Percentiles rank a stretch among this genome's conserved stretches.
Conservation (phyloP, 306 rosid species). For the Phaseolus lunatus region DNA sequence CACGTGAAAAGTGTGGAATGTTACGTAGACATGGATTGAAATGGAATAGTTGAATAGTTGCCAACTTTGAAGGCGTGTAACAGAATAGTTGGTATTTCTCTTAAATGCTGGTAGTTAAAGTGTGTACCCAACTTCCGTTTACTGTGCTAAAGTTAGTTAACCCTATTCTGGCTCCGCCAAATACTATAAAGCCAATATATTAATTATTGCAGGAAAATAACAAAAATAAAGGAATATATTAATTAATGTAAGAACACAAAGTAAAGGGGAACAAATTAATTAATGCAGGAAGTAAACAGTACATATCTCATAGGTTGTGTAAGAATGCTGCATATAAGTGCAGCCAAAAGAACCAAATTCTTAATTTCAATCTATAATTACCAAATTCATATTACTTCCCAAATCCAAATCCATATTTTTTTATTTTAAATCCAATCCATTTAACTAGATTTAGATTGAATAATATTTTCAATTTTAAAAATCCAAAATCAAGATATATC, state of each 20-base stretch:
- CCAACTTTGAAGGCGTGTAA: constrained; percentile 12
- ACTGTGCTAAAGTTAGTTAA: constrained; percentile 20
- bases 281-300: background rate
- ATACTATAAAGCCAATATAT: background rate
- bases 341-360: too few relatives aligned
- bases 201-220: background rate
- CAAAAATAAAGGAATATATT: background rate
- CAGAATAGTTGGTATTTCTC: background rate
- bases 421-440: too few relatives aligned
- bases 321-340: too few relatives aligned
- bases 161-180: constrained; percentile 3
- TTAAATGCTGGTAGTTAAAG: constrained; percentile 1
- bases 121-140: background rate
- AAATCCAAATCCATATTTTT: too few relatives aligned
- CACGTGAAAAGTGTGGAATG: constrained; percentile 7
- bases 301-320: constrained; percentile 9
- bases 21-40: background rate
- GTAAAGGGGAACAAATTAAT: background rate
- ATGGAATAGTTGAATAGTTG: constrained; percentile 7
- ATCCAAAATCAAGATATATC: too few relatives aligned
- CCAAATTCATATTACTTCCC: too few relatives aligned
- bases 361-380: too few relatives aligned
- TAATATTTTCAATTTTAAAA: too few relatives aligned
- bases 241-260: background rate
- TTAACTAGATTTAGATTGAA: too few relatives aligned